Evolutionary conservation across 2,329 filamentous ascomycete species (phyloP), one percentile per base, ranked within the genome.

Genomic region (Colletotrichum shisoi): DNA sequence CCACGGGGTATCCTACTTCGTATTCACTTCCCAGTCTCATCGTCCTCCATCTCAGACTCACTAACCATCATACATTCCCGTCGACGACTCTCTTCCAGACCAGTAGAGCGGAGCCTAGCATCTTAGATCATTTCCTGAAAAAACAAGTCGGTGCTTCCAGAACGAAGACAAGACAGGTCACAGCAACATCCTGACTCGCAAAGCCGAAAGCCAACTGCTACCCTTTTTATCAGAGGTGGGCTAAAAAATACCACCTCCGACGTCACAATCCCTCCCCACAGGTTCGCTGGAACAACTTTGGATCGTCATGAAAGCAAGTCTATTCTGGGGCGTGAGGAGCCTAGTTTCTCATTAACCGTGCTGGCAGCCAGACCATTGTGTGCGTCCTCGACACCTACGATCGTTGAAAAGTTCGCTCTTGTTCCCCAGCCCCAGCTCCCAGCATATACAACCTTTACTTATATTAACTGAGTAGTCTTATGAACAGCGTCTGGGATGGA

Each of bases 21-120:
- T 15, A n/a, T n/a, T n/a, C 13, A n/a, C 13, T n/a, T 9, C 17
- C 40, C 2, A 44, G 40, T 44, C 17, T 15, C 1, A 44, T 44
- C 15, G n/a, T 11, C n/a, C 46, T 24, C 31, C 24, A 4, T 34
- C 15, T 5, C 49, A 37, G 15, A 13, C 34, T 37, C 17, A 9
- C 13, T 12, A 19, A 37, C 4, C 27, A 37, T 52, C 3, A 4
- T 21, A 21, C 12, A 27, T 4, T 49, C 4, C 9, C 7, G 24
- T 19, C 1, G 9, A 34, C 3, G 5, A 5, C 3, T 34, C 7
- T 19, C 4, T 0, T 7, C 5, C 9, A 19, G 12, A 19, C 3
- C 0, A 19, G 1, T 3, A 3, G 17, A 17, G 12, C 3, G 7
- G 12, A n/a, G 3, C 3, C 2, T 1, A 31, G n/a, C 34, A 4